These are phyloP conservation scores for Plantago lanceolata DNA, from an alignment of 305 asterid genomes.

Conservation along the genomic window DNA sequence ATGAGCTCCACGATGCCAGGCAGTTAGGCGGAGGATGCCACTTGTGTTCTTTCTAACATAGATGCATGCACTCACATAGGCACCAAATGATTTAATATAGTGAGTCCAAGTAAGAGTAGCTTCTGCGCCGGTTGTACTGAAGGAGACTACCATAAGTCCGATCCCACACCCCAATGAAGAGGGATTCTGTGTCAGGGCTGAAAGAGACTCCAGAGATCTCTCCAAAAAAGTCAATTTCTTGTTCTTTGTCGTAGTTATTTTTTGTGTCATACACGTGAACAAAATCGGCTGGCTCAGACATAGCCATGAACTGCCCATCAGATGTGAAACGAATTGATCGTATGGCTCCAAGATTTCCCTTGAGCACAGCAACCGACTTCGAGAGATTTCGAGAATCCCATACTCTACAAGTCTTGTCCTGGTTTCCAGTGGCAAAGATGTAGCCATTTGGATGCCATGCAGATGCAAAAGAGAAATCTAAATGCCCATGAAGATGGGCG, in stretches of 20 bases:
- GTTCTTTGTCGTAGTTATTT: constrained; percentile 42
- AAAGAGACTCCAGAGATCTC: constrained; percentile 58
- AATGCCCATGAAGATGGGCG: constrained; percentile 42
- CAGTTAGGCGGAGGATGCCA: constrained; percentile 3
- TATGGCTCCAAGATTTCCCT: constrained; percentile 60
- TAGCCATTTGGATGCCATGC: constrained; percentile 65
- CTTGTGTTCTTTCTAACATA: constrained; percentile 20
- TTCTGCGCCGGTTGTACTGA: constrained; percentile 42
- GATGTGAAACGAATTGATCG: constrained; percentile 55
- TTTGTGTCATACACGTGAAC: constrained; percentile 52
- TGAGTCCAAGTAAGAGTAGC: constrained; percentile 33
- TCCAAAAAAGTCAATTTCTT: constrained; percentile 60
- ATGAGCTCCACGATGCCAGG: constrained; percentile 17
- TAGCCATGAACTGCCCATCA: constrained; percentile 57
- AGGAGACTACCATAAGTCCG: constrained; percentile 64
- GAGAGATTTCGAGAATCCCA: constrained; percentile 55
- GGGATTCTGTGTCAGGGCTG: constrained; percentile 59
- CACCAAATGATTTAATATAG: constrained; percentile 29
- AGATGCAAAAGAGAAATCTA: constrained; percentile 54
- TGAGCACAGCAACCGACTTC: constrained; percentile 44
- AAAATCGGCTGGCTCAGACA: constrained; percentile 59
- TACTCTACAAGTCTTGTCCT: constrained; percentile 59
- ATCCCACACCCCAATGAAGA: constrained; percentile 59
- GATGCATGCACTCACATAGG: constrained; percentile 14
- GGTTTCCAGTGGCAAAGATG: constrained; percentile 56